phyloP scores from a whole-genome alignment of 352 stramenopile genomes.

The Phytophthora foliorum region DNA sequence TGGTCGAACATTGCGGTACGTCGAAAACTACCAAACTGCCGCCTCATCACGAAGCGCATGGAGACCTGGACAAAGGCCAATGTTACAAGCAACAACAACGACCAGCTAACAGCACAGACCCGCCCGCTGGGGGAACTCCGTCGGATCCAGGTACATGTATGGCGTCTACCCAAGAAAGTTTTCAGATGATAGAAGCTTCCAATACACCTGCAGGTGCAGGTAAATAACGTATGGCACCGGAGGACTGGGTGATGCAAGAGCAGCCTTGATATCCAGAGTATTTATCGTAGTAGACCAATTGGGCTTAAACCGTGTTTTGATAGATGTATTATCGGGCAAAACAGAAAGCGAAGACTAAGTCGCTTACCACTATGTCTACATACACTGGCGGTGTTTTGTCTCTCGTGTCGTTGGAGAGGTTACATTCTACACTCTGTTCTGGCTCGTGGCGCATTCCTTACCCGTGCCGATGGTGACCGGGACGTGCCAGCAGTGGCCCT shows the following conservation, averaged over 20 bases:
- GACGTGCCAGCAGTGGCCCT: slow-evolving; percentile 89
- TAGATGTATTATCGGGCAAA: slow-evolving; percentile 37
- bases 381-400: slow-evolving; percentile 31
- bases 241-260: neutral
- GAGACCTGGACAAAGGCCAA: slow-evolving; percentile 1
- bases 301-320: slow-evolving; percentile 7
- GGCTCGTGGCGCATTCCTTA: slow-evolving; percentile 62
- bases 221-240: neutral
- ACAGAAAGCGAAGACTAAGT: slow-evolving; percentile 11
- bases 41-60: neutral
- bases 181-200: slow-evolving; percentile 3
- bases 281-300: slow-evolving; percentile 25
- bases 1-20: slow-evolving; percentile 1
- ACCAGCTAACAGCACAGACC: neutral
- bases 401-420: neutral
- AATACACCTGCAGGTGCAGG: slow-evolving; percentile 3
- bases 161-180: neutral
- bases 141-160: neutral
- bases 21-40: neutral
- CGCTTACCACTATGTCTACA: slow-evolving; percentile 22
- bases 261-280: slow-evolving; percentile 1
- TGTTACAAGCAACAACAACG: slow-evolving; percentile 7
- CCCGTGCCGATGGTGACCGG: slow-evolving; percentile 74
- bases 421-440: slow-evolving; percentile 38
- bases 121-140: neutral